Base-by-base conservation (phyloP, 2,329 filamentous ascomycete genomes). In the Onygenales sp. region DNA sequence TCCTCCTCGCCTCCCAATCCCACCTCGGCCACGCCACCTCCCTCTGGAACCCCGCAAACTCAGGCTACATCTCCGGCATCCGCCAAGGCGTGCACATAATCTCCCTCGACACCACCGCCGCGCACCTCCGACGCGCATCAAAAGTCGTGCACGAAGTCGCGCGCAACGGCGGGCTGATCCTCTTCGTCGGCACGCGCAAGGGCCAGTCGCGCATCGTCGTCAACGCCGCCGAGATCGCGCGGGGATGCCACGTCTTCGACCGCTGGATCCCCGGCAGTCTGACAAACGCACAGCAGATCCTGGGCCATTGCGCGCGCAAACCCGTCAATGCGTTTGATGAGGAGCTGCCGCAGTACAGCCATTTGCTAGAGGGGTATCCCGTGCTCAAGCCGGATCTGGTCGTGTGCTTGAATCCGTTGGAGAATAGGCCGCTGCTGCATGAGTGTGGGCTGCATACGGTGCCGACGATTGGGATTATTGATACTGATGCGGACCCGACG, bases 11-110 rank as follows among this genome's bases (percentile, higher is more conserved):
- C 45, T 84, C 86, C 34, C 89, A 95, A 73, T 83, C 83, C 52
- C 90, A 95, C 72, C 83, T 97, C 70, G 93, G 93, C 58, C 93
- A 98, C 73, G 82, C 87, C 64, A 92, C 87, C 0, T 88, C 88
- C 57, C 79, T 91, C 49, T 98, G 93, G 93, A 95, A 98, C 72
- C 91, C 93, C 9, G 85, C 83, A 51, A 98, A 97, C 74, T 85
- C 90, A 59, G 82, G 87, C 60, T 97, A 97, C 74, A 97, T 98
- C 67, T 91, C 88, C 68, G 93, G 93, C 62, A 82, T 95, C 57
- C 81, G 93, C 44, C 81, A 93, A 61, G 89, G 87, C 13, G 85
- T 95, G 56, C 92, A 96, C 73, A 90, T 98, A 67, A 95, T 98
- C 69, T 87, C 86, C 8, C 83, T 97, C 3, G 93, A 98, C 67